Base-by-base conservation (phyloP, 2,329 filamentous ascomycete genomes). In the Claviceps quebecensis region DNA sequence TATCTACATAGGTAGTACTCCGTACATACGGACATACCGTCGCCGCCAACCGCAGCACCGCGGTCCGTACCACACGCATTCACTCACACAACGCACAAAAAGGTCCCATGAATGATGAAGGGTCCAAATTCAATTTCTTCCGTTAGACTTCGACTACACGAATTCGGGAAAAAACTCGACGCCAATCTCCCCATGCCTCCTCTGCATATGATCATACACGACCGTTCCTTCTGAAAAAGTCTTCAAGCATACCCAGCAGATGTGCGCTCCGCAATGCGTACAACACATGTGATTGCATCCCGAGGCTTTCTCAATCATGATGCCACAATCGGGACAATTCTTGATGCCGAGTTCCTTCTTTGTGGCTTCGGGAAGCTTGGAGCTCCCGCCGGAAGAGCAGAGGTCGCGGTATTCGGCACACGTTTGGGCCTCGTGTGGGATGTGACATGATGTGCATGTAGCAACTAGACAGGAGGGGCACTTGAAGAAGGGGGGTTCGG, bases 261-360 rank as follows among this genome's bases (percentile, higher is more conserved):
- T 71, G 52, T 75, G 69, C 1, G 63, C 56, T 2, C 59, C 54
- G 52, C 73, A 77, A 0, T 54, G 56, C 1, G 29, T 41, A 53
- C 74, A 76, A 0, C 53, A 56, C 53, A 76, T 70, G 55, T 76
- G 72, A 54, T 74, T 67, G 54, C 74, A 77, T 0, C 73, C 73
- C 0, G 60, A 60, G 0, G 51, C 58, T 61, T 74, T 75, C 54
- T 73, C 65, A 1, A 75, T 66, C 2, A 63, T 49, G 1, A 64
- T 66, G 16, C 56, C 58, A 54, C 73, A 74, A 14, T 56, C 57
- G 0, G 68, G 71, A 39, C 72, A 75, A 44, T 67, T 60, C 47
- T 69, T 67, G 13, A 71, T 65, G 0, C 67, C 67, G 0, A 67
- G 52, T 26, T 63, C 53, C 37, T 59, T 52, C 59, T 70, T 71